Evolutionary conservation across 148 eudicot species (phyloP).

Genomic region (Tetragonia tetragonoides): DNA sequence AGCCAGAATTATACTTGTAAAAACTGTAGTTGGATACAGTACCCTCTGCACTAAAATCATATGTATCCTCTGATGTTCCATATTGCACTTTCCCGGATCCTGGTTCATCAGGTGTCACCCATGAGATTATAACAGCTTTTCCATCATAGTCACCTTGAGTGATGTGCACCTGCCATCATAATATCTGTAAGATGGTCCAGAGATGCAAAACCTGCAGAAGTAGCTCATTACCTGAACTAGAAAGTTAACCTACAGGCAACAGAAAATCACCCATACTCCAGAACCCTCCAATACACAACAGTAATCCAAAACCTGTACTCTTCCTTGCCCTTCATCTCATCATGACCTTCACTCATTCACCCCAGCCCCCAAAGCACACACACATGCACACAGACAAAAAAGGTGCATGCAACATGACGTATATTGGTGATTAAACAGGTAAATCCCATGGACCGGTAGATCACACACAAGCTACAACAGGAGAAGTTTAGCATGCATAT

Average conservation of each 20-base stretch:
- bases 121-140: slow-evolving; percentile 81
- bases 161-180: slow-evolving; percentile 65
- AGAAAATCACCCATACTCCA: not conserved
- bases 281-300: not conserved
- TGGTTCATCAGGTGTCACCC: slow-evolving; percentile 91
- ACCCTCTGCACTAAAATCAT: slow-evolving; percentile 57
- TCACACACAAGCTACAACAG: not conserved
- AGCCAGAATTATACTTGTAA: slow-evolving; percentile 76
- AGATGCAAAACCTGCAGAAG: slow-evolving; percentile 9
- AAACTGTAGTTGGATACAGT: slow-evolving; percentile 71
- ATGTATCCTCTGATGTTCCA: slow-evolving; percentile 67
- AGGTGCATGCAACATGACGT: not conserved
- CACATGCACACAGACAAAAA: not conserved
- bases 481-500: not conserved
- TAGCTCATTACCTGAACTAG: not conserved
- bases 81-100: slow-evolving; percentile 68
- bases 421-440: not conserved
- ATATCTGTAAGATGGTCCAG: not conserved
- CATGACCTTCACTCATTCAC: not conserved
- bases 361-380: not conserved
- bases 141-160: slow-evolving; percentile 99
- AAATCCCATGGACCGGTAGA: not conserved
- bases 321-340: not conserved
- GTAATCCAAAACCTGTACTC: too few relatives aligned
- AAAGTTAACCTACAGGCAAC: not conserved